phyloP scores from a whole-genome alignment of 768 basidiomycete species.

The Dentipellis fragilis region DNA sequence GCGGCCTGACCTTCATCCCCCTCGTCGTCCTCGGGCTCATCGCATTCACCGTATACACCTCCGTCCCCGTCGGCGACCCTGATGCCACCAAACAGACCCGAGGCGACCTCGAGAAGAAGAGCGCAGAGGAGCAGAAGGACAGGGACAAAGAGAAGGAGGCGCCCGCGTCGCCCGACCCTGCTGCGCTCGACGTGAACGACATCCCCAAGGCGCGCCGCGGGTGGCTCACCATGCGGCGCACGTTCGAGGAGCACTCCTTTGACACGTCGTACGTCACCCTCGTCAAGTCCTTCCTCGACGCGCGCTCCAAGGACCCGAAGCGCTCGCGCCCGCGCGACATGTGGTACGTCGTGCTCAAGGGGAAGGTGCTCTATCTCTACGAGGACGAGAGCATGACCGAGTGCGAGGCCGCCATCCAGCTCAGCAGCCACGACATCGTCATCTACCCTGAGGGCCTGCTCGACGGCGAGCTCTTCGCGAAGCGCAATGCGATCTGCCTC shows the following conservation, averaged over 20 bases:
- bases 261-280: slow-evolving; percentile 73
- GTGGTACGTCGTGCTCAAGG: slow-evolving; percentile 91
- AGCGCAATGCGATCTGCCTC: slow-evolving; percentile 79
- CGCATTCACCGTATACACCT: slow-evolving; percentile 69
- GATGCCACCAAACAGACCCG: slow-evolving; percentile 31
- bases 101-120: slow-evolving; percentile 15
- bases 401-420: slow-evolving; percentile 83
- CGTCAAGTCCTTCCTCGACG: slow-evolving; percentile 70
- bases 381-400: slow-evolving; percentile 89
- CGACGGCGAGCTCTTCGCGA: slow-evolving; percentile 88
- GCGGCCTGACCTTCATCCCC: slow-evolving; percentile 85
- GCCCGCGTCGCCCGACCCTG: slow-evolving; percentile 13
- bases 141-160: slow-evolving; percentile 21
- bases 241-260: slow-evolving; percentile 54
- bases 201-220: slow-evolving; percentile 58
- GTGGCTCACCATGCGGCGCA: slow-evolving; percentile 77
- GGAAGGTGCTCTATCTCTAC: slow-evolving; percentile 84
- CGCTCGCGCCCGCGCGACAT: slow-evolving; percentile 79
- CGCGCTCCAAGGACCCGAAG: slow-evolving; percentile 78
- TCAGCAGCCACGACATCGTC: slow-evolving; percentile 66
- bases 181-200: slow-evolving; percentile 35
- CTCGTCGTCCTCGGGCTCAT: slow-evolving; percentile 51
- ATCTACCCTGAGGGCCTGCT: slow-evolving; percentile 65
- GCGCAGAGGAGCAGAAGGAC: slow-evolving; percentile 5
- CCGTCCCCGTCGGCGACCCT: slow-evolving; percentile 61